These are phyloP conservation scores for Suhomyces guaymorum DNA, from an alignment of 1,139 yeast species.

Conservation along the genomic window DNA sequence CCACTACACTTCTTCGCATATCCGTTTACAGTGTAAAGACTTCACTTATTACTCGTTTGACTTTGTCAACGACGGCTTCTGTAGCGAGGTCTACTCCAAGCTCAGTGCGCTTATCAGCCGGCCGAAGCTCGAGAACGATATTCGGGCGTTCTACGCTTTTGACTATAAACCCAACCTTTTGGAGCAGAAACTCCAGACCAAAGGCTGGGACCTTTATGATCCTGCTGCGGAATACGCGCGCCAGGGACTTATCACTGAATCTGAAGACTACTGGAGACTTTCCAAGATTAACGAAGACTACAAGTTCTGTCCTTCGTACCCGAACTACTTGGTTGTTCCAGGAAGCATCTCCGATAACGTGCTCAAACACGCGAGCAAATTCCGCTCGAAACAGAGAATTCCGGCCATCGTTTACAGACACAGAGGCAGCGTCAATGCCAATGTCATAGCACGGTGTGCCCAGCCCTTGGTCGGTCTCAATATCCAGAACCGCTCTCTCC, in stretches of 20 bases:
- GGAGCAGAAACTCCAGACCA: slow-evolving; percentile 58
- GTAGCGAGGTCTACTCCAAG: slow-evolving; percentile 72
- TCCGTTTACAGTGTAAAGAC: slow-evolving; percentile 80
- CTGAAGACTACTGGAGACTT: slow-evolving; percentile 61
- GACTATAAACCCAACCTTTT: slow-evolving; percentile 53
- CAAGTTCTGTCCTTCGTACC: slow-evolving; percentile 75
- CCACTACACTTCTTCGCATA: slow-evolving; percentile 52
- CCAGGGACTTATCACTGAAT: slow-evolving; percentile 48
- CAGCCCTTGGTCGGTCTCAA: slow-evolving; percentile 93
- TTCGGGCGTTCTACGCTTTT: slow-evolving; percentile 51
- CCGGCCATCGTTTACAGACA: slow-evolving; percentile 84
- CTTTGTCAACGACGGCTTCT: slow-evolving; percentile 58
- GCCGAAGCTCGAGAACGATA: slow-evolving; percentile 32
- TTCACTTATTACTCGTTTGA: slow-evolving; percentile 84
- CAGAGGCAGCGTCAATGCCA: slow-evolving; percentile 54
- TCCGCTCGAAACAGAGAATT: slow-evolving; percentile 79
- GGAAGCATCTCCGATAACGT: slow-evolving; percentile 75
- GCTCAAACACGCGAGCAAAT: slow-evolving; percentile 78
- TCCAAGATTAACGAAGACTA: slow-evolving; percentile 66
- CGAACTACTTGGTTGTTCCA: slow-evolving; percentile 69
- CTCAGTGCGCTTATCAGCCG: slow-evolving; percentile 60
- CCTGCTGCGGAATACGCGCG: slow-evolving; percentile 66
- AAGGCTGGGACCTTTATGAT: slow-evolving; percentile 76
- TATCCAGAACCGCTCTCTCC: slow-evolving; percentile 77
- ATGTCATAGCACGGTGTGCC: slow-evolving; percentile 84